Conservation (phyloP, 768 basidiomycete species). For the Suillus decipiens region DNA sequence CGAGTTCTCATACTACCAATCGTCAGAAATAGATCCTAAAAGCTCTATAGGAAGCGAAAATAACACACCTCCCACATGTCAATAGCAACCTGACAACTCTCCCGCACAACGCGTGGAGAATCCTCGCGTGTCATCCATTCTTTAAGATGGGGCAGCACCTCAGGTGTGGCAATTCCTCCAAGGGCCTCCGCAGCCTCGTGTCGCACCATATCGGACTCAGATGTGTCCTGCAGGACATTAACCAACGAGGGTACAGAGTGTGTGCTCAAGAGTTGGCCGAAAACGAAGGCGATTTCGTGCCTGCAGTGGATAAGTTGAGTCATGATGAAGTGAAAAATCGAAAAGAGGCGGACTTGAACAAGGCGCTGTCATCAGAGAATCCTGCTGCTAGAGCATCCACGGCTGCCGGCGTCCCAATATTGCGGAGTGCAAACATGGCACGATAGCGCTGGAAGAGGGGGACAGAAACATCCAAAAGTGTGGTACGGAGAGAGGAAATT, state of each 20-base stretch:
- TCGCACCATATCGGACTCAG: slow-evolving; percentile 94
- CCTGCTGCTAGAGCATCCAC: slow-evolving; percentile 91
- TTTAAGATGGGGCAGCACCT: slow-evolving; percentile 82
- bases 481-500: slow-evolving; percentile 56
- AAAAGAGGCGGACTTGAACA: slow-evolving; percentile 77
- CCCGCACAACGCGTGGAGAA: slow-evolving; percentile 86
- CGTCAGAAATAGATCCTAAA: background rate
- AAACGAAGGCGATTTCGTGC: slow-evolving; percentile 98
- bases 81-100: slow-evolving; percentile 94
- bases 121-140: slow-evolving; percentile 82
- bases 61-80: slow-evolving; percentile 92
- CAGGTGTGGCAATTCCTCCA: slow-evolving; percentile 94
- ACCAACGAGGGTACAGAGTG: slow-evolving; percentile 87
- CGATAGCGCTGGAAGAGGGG: slow-evolving; percentile 93
- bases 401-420: slow-evolving; percentile 83
- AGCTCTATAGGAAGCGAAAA: background rate
- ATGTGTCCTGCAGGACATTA: slow-evolving; percentile 65
- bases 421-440: slow-evolving; percentile 97
- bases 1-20: slow-evolving; percentile 73
- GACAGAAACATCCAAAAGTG: slow-evolving; percentile 63
- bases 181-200: slow-evolving; percentile 99
- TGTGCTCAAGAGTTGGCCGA: slow-evolving; percentile 90
- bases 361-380: slow-evolving; percentile 83
- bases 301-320: slow-evolving; percentile 40
- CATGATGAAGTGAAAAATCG: background rate